Evolutionary conservation across 768 basidiomycete genomes (phyloP).

Genomic region (Trametes gibbosa): DNA sequence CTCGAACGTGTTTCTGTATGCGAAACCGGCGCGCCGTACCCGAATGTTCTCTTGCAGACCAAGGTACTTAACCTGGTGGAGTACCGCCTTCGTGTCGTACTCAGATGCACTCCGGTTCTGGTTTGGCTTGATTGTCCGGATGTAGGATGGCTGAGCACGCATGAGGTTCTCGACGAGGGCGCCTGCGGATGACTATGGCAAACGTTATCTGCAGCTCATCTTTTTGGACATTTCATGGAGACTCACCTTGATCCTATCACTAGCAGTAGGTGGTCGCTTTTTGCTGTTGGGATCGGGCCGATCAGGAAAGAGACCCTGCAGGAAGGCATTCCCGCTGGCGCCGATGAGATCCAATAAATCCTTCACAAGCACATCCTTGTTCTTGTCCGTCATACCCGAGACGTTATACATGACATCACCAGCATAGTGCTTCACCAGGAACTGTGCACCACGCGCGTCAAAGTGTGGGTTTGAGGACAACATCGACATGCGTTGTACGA

Average conservation of each 20-base stretch:
- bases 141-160: constrained; percentile 96
- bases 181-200: constrained; percentile 75
- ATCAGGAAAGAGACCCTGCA: constrained; percentile 89
- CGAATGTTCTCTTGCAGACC: constrained; percentile 98
- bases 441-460: constrained; percentile 90
- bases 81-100: constrained; percentile 91
- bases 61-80: constrained; percentile 99
- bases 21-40: constrained; percentile 95
- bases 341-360: constrained; percentile 90
- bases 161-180: constrained; percentile 97
- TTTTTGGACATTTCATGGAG: background rate
- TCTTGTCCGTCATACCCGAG: constrained; percentile 98
- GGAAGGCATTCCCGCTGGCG: constrained; percentile 75
- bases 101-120: constrained; percentile 91
- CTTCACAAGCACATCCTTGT: constrained; percentile 96
- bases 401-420: constrained; percentile 99
- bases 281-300: constrained; percentile 95
- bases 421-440: constrained; percentile 94
- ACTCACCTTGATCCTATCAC: constrained; percentile 92
- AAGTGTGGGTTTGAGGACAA: constrained; percentile 90
- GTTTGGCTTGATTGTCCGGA: constrained; percentile 99
- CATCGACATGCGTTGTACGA: constrained; percentile 83
- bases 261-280: constrained; percentile 96
- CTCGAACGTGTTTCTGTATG: constrained; percentile 96
- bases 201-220: background rate